phyloP scores from a whole-genome alignment of 441 rosid genomes.

The Syzygium syzygioides region DNA sequence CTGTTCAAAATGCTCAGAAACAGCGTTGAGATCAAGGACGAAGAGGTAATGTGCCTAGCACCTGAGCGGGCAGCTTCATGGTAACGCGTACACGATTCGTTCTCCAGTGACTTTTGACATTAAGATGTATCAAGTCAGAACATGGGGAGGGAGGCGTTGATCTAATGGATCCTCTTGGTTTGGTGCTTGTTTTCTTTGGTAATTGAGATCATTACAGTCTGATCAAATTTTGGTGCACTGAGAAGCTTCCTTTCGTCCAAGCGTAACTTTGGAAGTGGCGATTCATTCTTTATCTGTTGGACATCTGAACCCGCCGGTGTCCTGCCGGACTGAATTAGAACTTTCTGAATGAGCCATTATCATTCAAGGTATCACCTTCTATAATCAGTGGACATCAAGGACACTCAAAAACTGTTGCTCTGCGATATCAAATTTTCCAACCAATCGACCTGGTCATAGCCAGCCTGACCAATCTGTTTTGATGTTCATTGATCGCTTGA shows the following conservation, averaged over 20 bases:
- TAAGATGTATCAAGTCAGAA: neutral
- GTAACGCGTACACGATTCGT: neutral
- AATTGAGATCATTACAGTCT: neutral
- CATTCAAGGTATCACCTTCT: neutral
- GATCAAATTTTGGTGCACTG: neutral
- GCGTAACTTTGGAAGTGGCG: neutral
- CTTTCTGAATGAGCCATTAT: neutral
- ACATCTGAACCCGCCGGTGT: neutral
- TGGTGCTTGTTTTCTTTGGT: neutral
- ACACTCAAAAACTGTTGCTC: neutral
- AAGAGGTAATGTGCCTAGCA: conserved; percentile 47
- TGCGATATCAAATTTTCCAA: neutral
- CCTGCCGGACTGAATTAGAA: neutral
- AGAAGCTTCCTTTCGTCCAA: neutral
- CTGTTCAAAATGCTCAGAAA: conserved; percentile 56
- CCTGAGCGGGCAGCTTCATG: conserved; percentile 37
- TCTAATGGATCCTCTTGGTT: neutral
- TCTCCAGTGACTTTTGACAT: neutral
- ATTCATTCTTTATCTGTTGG: neutral
- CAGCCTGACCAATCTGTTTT: too few relatives aligned
- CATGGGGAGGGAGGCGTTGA: neutral
- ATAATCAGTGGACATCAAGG: neutral
- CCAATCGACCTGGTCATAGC: too few relatives aligned
- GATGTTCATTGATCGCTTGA: too few relatives aligned
- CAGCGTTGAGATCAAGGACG: conserved; percentile 34